These are phyloP conservation scores for Pleurotus tuber-regium DNA, from an alignment of 768 basidiomycete genomes.

Conservation along the genomic window DNA sequence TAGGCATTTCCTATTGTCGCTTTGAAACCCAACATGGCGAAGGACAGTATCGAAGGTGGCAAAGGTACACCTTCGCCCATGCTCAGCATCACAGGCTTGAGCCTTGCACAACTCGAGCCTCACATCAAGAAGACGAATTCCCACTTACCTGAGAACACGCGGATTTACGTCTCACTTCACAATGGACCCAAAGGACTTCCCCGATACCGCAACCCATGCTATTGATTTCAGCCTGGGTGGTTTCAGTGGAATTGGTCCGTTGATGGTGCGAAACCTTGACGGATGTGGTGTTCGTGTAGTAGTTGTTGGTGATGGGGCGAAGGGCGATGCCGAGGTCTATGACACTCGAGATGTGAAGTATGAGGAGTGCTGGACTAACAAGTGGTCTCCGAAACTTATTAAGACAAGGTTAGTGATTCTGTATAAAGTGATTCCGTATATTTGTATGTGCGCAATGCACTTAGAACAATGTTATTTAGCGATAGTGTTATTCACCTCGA, in stretches of 20 bases:
- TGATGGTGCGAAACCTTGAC: slow-evolving; percentile 88
- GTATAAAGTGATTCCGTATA: no score
- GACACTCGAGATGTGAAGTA: slow-evolving; percentile 58
- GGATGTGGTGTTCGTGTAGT: slow-evolving; percentile 92
- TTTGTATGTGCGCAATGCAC: slow-evolving; percentile 7
- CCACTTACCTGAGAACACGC: slow-evolving; percentile 75
- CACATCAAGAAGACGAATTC: slow-evolving; percentile 88
- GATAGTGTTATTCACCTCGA: slow-evolving; percentile 93
- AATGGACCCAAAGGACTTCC: slow-evolving; percentile 91
- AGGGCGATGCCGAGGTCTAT: slow-evolving; percentile 86
- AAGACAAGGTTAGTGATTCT: slow-evolving; percentile 79
- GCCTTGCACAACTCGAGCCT: slow-evolving; percentile 69
- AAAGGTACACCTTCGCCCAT: slow-evolving; percentile 94
- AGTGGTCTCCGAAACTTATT: slow-evolving; percentile 80
- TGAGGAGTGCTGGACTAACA: slow-evolving; percentile 92
- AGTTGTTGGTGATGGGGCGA: slow-evolving; percentile 87
- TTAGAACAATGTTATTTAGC: slow-evolving; percentile 38
- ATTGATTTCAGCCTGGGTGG: slow-evolving; percentile 98
- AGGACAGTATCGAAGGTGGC: slow-evolving; percentile 87
- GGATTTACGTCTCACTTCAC: slow-evolving; percentile 83
- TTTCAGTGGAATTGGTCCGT: slow-evolving; percentile 85
- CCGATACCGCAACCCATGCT: slow-evolving; percentile 87
- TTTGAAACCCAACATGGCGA: slow-evolving; percentile 82
- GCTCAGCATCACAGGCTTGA: slow-evolving; percentile 85
- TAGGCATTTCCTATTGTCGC: slow-evolving; percentile 92